A percentile compares a stretch with the other conserved stretches of the same genome.
phyloP scores from a whole-genome alignment of 371 early-diverging fungal genomes.

The Mortierella sp. region DNA sequence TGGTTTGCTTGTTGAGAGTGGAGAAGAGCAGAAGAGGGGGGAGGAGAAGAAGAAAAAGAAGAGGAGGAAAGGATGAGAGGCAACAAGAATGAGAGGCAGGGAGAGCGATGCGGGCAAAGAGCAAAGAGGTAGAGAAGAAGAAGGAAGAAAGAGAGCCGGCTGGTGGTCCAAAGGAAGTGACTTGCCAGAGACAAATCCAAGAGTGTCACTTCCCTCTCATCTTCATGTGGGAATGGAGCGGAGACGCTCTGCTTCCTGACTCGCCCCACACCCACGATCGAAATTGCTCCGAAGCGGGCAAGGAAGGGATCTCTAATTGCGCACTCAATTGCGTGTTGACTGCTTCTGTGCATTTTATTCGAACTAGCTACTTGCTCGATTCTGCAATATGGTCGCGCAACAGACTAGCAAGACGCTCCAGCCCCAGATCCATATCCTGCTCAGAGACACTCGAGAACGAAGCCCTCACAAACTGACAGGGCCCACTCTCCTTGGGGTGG shows the following conservation, averaged over 20 bases:
- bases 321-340: background rate
- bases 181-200: background rate
- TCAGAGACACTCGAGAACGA: constrained; percentile 74
- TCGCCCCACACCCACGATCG: constrained; percentile 4
- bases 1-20: background rate
- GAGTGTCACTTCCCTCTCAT: background rate
- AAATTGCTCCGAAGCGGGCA: constrained; percentile 13
- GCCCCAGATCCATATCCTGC: constrained; percentile 74
- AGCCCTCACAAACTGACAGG: constrained; percentile 65
- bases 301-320: background rate
- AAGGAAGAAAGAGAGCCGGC: constrained; percentile 1
- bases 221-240: constrained; percentile 6
- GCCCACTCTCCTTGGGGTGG: constrained; percentile 38
- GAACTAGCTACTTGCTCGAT: background rate
- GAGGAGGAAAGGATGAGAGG: background rate
- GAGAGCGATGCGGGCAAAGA: background rate
- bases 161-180: background rate
- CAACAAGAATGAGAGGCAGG: background rate
- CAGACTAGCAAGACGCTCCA: constrained; percentile 66
- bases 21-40: background rate
- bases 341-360: background rate
- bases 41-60: background rate
- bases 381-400: constrained; percentile 46
- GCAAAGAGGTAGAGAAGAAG: background rate
- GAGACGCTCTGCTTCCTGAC: background rate